Evolutionary conservation across 495 filamentous ascomycete species (phyloP).

Genomic region (Glonium stellatum): DNA sequence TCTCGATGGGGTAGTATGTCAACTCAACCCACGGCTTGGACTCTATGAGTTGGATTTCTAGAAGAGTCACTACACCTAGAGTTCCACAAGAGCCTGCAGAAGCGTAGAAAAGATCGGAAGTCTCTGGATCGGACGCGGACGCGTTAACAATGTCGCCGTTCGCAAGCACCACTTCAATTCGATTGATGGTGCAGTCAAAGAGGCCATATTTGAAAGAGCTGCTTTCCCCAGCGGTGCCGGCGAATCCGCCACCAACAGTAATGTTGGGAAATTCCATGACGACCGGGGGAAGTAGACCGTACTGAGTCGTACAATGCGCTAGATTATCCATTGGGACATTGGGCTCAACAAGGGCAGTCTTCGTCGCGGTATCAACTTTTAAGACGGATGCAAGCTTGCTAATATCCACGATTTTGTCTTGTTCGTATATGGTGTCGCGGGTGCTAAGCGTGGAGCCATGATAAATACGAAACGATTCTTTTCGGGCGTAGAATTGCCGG

Average conservation of each 20-base stretch:
- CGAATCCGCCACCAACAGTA: slow-evolving; percentile 56
- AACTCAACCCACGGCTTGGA: slow-evolving; percentile 50
- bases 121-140: slow-evolving; percentile 33
- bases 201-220: slow-evolving; percentile 53
- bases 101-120: slow-evolving; percentile 48
- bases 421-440: slow-evolving; percentile 41
- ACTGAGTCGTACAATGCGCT: slow-evolving; percentile 45
- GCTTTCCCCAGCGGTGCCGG: slow-evolving; percentile 56
- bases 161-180: slow-evolving; percentile 55
- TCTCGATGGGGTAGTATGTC: slow-evolving; percentile 45
- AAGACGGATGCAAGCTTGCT: slow-evolving; percentile 34
- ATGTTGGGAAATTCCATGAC: slow-evolving; percentile 61
- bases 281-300: slow-evolving; percentile 51
- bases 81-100: slow-evolving; percentile 53
- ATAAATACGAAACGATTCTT: slow-evolving; percentile 63
- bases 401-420: slow-evolving; percentile 50
- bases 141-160: slow-evolving; percentile 45
- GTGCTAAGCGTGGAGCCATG: slow-evolving; percentile 77
- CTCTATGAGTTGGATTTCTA: slow-evolving; percentile 49
- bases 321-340: slow-evolving; percentile 61
- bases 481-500: slow-evolving; percentile 48
- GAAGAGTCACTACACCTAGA: slow-evolving; percentile 48
- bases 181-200: slow-evolving; percentile 49
- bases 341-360: slow-evolving; percentile 50
- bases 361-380: slow-evolving; percentile 36